These are phyloP conservation scores for Aspergillus sp. DNA, from an alignment of 2,329 filamentous ascomycete genomes.

Conservation along the genomic window DNA sequence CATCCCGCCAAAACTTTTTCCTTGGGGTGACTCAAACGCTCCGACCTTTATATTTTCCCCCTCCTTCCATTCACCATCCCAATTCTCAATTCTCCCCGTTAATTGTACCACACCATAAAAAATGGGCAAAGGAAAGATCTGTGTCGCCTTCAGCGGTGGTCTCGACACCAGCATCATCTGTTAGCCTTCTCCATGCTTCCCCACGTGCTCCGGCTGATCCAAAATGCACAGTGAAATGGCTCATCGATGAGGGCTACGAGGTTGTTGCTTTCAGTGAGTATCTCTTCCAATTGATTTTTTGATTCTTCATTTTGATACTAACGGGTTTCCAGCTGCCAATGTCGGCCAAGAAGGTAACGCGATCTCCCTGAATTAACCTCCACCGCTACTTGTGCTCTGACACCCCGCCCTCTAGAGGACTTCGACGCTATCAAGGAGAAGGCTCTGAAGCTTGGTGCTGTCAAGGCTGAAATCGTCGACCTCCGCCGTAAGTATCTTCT, in stretches of 20 bases:
- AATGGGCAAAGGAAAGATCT: conserved; percentile 28
- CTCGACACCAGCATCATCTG: conserved; percentile 61
- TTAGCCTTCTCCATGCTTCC: conserved; percentile 29
- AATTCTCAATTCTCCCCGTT: background rate
- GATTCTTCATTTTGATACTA: conserved; percentile 8
- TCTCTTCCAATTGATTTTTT: background rate
- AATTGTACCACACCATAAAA: background rate
- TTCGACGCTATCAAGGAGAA: conserved; percentile 72
- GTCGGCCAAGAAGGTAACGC: conserved; percentile 64
- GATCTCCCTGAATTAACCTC: conserved; percentile 8
- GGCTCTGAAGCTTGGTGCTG: conserved; percentile 67
- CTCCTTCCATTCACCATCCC: background rate
- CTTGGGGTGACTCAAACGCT: conserved; percentile 10
- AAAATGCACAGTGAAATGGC: conserved; percentile 38
- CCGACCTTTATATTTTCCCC: background rate
- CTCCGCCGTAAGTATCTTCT: conserved; percentile 50
- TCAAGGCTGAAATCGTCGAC: conserved; percentile 63
- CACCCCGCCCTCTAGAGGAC: conserved; percentile 54
- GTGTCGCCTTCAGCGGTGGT: conserved; percentile 48
- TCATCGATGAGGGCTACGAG: conserved; percentile 53
- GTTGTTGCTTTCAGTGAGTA: conserved; percentile 61
- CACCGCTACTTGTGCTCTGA: conserved; percentile 8
- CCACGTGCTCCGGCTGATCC: conserved; percentile 19
- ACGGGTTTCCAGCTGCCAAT: conserved; percentile 54
- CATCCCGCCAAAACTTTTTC: conserved; percentile 13